Evolutionary conservation across 1,139 yeast genomes (phyloP), one percentile per base, ranked within the genome.

Genomic region (Casaregolazyma suthepensis): DNA sequence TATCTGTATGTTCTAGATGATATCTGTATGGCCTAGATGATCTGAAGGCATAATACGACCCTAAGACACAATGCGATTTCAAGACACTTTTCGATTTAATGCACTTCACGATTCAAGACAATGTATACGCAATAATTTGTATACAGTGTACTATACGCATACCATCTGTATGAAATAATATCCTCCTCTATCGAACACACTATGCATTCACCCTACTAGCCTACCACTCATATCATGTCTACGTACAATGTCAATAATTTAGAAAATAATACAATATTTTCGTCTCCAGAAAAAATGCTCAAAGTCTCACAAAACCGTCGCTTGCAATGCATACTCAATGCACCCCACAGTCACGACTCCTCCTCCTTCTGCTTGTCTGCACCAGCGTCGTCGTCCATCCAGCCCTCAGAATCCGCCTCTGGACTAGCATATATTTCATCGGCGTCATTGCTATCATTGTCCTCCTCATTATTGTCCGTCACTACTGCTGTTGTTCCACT

Each of bases 341-440:
- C 15, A 10, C 5, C 17, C 49, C 29, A 29, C 4, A 15, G 13
- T 26, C 19, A 18, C 43, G 20, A 20, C 45, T 29, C 23, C 45
- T 17, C 19, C 19, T 31, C 49, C 49, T 35, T 19, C 18, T 37
- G 23, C 31, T 18, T 46, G 44, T 31, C 48, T 31, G 48, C 37
- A 15, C 42, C 69, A 37, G 74, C 79, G 5, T 68, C 76, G 31
- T 59, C 63, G 29, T 65, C 63, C 46, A 57, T 62, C 60, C 63
- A 59, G 15, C 58, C 63, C 35, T 62, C 64, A n/a, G 63, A 55
- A 44, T 63, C 67, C 6, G 56, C 55, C 45, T 58, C 63, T 6
- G 62, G 61, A 29, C 59, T 52, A 23, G 56, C 54, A 35, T 56
- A 58, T 6, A 55, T 54, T 43, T 50, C 57, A 13, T 51, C 56